phyloP scores from a whole-genome alignment of 192 early-diverging fungal species.

The Rhizophagus sp. region DNA sequence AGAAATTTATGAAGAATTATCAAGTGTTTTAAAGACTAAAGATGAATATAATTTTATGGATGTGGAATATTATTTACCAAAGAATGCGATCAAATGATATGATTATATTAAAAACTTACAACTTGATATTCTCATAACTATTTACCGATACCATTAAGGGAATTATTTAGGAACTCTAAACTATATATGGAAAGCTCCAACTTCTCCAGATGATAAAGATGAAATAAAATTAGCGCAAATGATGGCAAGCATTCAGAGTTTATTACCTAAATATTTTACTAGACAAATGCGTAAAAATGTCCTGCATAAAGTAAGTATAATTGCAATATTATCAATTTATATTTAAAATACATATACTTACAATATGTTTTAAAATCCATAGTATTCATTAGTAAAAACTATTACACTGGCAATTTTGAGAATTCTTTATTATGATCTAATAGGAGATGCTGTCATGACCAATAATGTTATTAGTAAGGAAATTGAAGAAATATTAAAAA shows the following conservation, averaged over 20 bases:
- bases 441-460: neutral
- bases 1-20: no score
- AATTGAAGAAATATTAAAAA: neutral
- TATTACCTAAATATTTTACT: neutral
- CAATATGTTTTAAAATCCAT: neutral
- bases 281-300: neutral
- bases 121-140: neutral
- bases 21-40: no score
- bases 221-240: neutral
- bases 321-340: neutral
- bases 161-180: conserved; percentile 11
- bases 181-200: neutral
- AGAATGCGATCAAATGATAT: neutral
- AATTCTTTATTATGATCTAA: neutral
- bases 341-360: neutral
- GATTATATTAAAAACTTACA: conserved; percentile 10
- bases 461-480: neutral
- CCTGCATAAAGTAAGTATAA: no score
- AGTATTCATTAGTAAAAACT: neutral
- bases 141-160: neutral
- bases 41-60: neutral
- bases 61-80: neutral
- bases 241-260: neutral
- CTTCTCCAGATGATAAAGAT: neutral
- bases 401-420: neutral